phyloP scores from a whole-genome alignment of 1,284 basidiomycete genomes.

The Laetiporus sulphureus region DNA sequence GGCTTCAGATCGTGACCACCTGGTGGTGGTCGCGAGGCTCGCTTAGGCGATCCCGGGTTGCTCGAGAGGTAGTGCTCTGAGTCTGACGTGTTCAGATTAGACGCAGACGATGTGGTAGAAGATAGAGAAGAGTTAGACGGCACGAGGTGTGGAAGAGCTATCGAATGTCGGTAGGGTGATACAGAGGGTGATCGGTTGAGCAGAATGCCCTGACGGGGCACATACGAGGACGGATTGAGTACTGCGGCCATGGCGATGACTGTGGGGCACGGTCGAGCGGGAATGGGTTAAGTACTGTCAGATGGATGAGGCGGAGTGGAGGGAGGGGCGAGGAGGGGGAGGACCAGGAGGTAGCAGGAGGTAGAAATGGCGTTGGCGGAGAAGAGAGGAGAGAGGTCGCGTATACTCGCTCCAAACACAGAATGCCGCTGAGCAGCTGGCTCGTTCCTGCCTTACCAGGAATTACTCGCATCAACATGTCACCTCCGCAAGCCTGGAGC shows the following conservation, averaged over 20 bases:
- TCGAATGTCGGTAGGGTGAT: constrained; percentile 20
- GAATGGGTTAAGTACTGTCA: neutral
- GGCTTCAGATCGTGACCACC: constrained; percentile 14
- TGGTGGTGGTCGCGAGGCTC: constrained; percentile 11
- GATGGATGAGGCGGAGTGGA: constrained; percentile 1
- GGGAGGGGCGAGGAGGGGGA: constrained; percentile 1
- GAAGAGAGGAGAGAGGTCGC: constrained; percentile 4
- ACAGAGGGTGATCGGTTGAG: constrained; percentile 27
- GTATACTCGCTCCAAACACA: constrained; percentile 4
- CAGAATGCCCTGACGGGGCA: constrained; percentile 25
- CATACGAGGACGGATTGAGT: constrained; percentile 7
- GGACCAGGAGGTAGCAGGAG: neutral
- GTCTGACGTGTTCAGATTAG: constrained; percentile 15
- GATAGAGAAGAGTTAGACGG: constrained; percentile 22
- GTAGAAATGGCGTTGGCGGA: constrained; percentile 2
- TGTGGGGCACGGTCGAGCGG: neutral
- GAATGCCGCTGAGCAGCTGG: too few relatives aligned
- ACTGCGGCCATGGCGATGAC: constrained; percentile 18
- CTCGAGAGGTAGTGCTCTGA: constrained; percentile 23
- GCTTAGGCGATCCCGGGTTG: constrained; percentile 13
- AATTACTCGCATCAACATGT: too few relatives aligned
- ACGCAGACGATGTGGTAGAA: constrained; percentile 21
- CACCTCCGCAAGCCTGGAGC: too few relatives aligned
- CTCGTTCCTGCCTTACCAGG: too few relatives aligned
- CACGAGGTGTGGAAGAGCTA: constrained; percentile 20